Conservation (phyloP, 2,329 filamentous ascomycete species). For the Arthrinium phaeospermum region DNA sequence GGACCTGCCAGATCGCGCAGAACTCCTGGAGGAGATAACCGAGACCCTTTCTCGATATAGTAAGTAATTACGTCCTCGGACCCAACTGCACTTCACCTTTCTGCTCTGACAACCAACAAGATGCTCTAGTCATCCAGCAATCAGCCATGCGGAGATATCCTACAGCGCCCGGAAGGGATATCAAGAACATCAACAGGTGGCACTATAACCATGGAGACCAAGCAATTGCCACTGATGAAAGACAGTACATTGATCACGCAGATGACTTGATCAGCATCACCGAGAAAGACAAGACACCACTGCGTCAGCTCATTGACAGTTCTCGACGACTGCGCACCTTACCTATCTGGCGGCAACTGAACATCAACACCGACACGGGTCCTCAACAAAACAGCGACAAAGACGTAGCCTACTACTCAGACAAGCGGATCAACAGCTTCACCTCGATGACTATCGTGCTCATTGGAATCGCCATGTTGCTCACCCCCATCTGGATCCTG, state of each 20-base stretch:
- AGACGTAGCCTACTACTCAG: neutral
- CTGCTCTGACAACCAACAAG: slow-evolving; percentile 2
- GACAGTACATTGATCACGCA: slow-evolving; percentile 26
- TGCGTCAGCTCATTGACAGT: neutral
- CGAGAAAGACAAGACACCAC: neutral
- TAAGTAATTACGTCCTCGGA: slow-evolving; percentile 24
- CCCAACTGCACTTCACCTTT: no score
- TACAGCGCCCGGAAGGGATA: slow-evolving; percentile 28
- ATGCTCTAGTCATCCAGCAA: slow-evolving; percentile 35
- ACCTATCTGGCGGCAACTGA: neutral
- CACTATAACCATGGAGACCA: slow-evolving; percentile 27
- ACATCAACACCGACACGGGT: no score
- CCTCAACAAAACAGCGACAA: neutral
- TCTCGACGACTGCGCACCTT: neutral
- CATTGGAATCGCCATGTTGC: slow-evolving; percentile 34
- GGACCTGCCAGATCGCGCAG: slow-evolving; percentile 30
- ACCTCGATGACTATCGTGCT: slow-evolving; percentile 27
- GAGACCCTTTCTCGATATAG: slow-evolving; percentile 34
- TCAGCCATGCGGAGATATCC: slow-evolving; percentile 28
- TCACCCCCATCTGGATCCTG: slow-evolving; percentile 39
- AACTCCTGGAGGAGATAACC: slow-evolving; percentile 26
- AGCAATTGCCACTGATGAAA: slow-evolving; percentile 25
- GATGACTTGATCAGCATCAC: slow-evolving; percentile 30
- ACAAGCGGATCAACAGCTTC: slow-evolving; percentile 27
- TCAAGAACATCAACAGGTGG: slow-evolving; percentile 34